A percentile compares a stretch with the other conserved stretches of the same genome.
Evolutionary conservation across 1,284 basidiomycete species (phyloP).

Genomic region (Porogramme epimiltina): DNA sequence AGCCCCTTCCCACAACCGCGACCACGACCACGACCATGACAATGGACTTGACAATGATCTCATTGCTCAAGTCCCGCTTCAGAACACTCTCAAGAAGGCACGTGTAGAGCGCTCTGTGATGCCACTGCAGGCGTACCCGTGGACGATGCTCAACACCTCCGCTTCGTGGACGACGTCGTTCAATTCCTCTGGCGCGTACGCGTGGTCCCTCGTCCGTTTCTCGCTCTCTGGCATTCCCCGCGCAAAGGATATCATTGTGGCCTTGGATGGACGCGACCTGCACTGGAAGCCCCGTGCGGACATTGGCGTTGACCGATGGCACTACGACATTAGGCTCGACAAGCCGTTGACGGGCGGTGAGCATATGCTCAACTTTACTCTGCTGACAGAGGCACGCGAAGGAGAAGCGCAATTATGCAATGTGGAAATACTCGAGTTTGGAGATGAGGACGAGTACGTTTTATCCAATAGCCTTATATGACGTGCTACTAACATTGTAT

Average conservation of each 20-base stretch:
- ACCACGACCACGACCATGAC: constrained; percentile 5
- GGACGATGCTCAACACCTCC: constrained; percentile 68
- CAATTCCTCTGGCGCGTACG: constrained; percentile 65
- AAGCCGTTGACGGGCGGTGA: constrained; percentile 45
- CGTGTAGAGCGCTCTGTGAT: constrained; percentile 74
- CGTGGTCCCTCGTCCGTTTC: constrained; percentile 66
- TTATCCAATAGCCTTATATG: not conserved
- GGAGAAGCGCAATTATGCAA: constrained; percentile 75
- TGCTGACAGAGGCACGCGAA: constrained; percentile 52
- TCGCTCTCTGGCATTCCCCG: constrained; percentile 78
- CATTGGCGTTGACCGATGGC: constrained; percentile 72
- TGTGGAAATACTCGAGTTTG: constrained; percentile 78
- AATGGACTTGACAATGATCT: too few relatives aligned
- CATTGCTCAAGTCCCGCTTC: not conserved
- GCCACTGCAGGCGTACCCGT: constrained; percentile 76
- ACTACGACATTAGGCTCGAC: constrained; percentile 60
- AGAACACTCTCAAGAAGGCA: constrained; percentile 3
- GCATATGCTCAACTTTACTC: constrained; percentile 59
- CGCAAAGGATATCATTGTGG: constrained; percentile 55
- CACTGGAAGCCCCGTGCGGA: constrained; percentile 55
- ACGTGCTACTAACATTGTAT: constrained; percentile 1
- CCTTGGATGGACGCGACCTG: constrained; percentile 62
- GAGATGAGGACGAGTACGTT: constrained; percentile 56
- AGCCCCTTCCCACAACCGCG: constrained; percentile 24
- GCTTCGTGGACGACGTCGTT: constrained; percentile 62